Evolutionary conservation across 2,329 filamentous ascomycete genomes (phyloP).

Genomic region (Lasiodiplodia citricola): DNA sequence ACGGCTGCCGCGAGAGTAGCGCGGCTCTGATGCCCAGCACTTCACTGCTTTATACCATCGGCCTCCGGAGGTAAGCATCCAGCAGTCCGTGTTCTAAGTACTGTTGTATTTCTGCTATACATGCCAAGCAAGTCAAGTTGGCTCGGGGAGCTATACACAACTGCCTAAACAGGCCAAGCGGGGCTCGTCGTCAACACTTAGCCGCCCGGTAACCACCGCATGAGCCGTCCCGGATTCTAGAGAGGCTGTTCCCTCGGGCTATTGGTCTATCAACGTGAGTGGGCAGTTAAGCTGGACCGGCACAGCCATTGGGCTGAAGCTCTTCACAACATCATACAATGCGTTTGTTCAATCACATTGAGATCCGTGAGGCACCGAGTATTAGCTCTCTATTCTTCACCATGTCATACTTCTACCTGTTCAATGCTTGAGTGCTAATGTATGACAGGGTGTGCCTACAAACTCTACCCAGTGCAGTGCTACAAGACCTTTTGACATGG

Average conservation of each 20-base stretch:
- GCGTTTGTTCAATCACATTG: background rate
- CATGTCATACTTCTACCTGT: background rate
- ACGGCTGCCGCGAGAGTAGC: background rate
- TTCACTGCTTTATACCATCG: background rate
- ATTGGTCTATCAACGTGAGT: background rate
- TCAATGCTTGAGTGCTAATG: background rate
- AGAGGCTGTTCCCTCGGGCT: background rate
- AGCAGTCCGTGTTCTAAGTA: background rate
- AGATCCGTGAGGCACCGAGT: background rate
- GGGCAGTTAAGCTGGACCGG: background rate
- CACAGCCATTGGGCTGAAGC: background rate
- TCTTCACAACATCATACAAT: background rate
- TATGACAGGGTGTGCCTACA: background rate
- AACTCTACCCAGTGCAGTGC: background rate
- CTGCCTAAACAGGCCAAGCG: constrained; percentile 11
- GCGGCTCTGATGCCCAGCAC: background rate
- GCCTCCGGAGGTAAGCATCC: background rate
- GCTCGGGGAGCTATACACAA: constrained; percentile 7
- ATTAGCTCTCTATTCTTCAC: background rate
- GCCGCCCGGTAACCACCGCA: background rate
- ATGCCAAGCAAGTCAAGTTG: constrained; percentile 1
- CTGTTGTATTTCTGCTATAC: background rate
- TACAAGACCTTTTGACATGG: background rate
- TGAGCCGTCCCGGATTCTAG: background rate
- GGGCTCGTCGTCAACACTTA: background rate